Evolutionary conservation across 2,329 filamentous ascomycete genomes (phyloP).

Genomic region (Trichophyton schoenleinii): DNA sequence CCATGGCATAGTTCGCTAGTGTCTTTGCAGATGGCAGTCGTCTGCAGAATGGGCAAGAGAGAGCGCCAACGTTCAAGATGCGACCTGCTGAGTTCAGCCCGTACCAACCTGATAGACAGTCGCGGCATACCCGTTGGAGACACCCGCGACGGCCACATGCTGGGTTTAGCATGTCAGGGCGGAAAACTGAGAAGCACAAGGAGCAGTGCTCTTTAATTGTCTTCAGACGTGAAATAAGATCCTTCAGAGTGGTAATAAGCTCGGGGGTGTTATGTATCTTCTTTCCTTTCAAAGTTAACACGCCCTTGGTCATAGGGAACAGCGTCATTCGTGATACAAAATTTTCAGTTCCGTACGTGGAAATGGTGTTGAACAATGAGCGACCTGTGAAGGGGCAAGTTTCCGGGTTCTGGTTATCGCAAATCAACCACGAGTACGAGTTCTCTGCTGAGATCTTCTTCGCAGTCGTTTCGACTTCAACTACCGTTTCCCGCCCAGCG

Average conservation of each 20-base stretch:
- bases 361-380: conserved; percentile 32
- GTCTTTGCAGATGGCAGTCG: conserved; percentile 30
- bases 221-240: conserved; percentile 29
- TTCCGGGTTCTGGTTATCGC: conserved; percentile 28
- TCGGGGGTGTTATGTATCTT: conserved; percentile 31
- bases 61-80: conserved; percentile 38
- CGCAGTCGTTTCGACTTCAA: conserved; percentile 29
- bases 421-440: conserved; percentile 34
- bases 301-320: conserved; percentile 18
- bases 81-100: conserved; percentile 33
- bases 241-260: conserved; percentile 25
- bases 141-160: conserved; percentile 39
- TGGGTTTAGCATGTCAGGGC: conserved; percentile 27
- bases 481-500: conserved; percentile 25
- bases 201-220: conserved; percentile 32
- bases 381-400: conserved; percentile 27
- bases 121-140: conserved; percentile 32
- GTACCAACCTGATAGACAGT: conserved; percentile 36
- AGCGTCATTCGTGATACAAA: conserved; percentile 30
- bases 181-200: conserved; percentile 34
- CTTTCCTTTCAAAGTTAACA: conserved; percentile 25
- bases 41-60: conserved; percentile 41
- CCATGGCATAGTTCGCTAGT: conserved; percentile 26
- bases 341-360: conserved; percentile 20
- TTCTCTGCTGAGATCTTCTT: conserved; percentile 31